These are phyloP conservation scores for Penicillium bialowiezense DNA, from an alignment of 495 filamentous ascomycete genomes.

Conservation along the genomic window DNA sequence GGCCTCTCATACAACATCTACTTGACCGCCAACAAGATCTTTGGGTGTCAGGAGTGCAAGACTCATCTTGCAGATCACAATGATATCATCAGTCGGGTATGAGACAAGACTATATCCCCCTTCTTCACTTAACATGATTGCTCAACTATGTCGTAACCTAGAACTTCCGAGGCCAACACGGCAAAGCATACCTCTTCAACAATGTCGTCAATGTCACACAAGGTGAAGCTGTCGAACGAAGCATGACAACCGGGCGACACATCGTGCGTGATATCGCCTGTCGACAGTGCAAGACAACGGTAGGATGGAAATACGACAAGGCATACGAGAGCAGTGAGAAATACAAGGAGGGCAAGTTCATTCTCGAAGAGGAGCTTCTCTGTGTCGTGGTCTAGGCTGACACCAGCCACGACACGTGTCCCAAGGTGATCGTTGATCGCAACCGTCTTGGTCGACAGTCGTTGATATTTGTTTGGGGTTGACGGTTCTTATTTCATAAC, in stretches of 20 bases:
- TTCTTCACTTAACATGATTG: conserved; percentile 4
- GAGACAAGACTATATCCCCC: conserved; percentile 20
- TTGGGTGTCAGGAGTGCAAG: conserved; percentile 94
- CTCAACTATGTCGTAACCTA: conserved; percentile 36
- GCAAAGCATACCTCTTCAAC: conserved; percentile 97
- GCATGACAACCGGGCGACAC: conserved; percentile 97
- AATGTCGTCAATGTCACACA: conserved; percentile 84
- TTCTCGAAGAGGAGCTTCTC: conserved; percentile 89
- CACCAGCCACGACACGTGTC: too few species aligned
- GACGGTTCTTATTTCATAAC: not conserved
- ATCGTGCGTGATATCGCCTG: conserved; percentile 91
- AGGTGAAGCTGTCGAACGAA: conserved; percentile 81
- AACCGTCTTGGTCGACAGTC: not conserved
- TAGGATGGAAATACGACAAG: conserved; percentile 99
- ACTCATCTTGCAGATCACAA: conserved; percentile 92
- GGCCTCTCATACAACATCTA: conserved; percentile 96
- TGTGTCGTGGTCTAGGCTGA: conserved; percentile 61
- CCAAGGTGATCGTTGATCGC: too few species aligned
- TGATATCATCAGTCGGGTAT: conserved; percentile 90
- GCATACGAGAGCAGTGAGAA: conserved; percentile 89
- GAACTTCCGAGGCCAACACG: conserved; percentile 98
- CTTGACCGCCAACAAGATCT: conserved; percentile 84
- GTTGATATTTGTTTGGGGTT: not conserved
- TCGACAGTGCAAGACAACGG: conserved; percentile 82
- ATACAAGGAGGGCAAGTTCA: conserved; percentile 99